A percentile compares a stretch with the other conserved stretches of the same genome.
Conservation (phyloP, 139 green algal genomes). For the Dunaliella sp. region DNA sequence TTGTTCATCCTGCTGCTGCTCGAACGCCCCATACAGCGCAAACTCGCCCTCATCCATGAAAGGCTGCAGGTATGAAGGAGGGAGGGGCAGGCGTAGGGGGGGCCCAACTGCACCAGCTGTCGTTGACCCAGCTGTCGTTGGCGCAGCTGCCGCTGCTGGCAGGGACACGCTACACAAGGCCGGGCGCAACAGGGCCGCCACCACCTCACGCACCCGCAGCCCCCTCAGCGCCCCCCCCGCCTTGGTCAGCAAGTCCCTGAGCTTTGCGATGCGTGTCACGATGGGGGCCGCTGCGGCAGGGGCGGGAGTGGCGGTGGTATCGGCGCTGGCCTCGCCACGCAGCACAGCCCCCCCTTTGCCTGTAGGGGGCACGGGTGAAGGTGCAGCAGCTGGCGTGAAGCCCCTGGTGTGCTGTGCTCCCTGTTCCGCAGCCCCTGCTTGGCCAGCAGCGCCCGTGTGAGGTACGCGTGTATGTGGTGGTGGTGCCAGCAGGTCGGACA, state of each 20-base stretch:
- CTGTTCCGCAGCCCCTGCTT: too few relatives aligned
- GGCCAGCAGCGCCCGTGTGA: too few relatives aligned
- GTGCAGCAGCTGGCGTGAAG: not conserved
- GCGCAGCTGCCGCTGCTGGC: not conserved
- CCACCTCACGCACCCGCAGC: not conserved
- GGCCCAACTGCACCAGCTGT: not conserved
- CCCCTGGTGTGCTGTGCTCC: too few relatives aligned
- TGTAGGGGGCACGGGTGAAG: not conserved
- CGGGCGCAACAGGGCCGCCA: not conserved
- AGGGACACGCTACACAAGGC: not conserved
- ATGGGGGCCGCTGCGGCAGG: not conserved
- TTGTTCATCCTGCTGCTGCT: not conserved
- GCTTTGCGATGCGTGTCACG: not conserved
- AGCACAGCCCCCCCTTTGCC: not conserved
- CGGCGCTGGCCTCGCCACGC: too few relatives aligned
- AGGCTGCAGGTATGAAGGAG: not conserved
- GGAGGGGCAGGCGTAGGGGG: not conserved
- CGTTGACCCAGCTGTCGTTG: not conserved
- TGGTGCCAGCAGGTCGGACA: not conserved
- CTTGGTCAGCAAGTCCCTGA: slow-evolving; percentile 2
- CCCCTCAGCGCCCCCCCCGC: not conserved
- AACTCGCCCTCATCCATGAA: not conserved
- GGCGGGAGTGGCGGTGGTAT: too few relatives aligned
- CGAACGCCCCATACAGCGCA: not conserved
- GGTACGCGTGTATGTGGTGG: too few relatives aligned